Conservation (phyloP, 225 moss, liverwort and hornwort genomes). For the Straminergon stramineum region DNA sequence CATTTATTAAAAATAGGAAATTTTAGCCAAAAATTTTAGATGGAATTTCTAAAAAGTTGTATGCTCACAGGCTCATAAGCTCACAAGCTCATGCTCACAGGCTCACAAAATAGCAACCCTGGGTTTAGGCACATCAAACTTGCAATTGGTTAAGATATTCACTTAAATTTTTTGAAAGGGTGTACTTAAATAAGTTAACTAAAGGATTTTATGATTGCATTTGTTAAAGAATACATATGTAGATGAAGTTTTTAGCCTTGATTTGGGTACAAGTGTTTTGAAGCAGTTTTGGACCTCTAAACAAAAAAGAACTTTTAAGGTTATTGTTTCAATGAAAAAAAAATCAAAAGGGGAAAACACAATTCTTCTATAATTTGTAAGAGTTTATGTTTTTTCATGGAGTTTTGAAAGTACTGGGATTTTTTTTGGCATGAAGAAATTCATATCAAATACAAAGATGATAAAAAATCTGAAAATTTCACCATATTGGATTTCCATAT, state of each 20-base stretch:
- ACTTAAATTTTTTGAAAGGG: fast-evolving
- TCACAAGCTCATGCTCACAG: too few species aligned
- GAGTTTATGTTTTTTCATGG: not conserved
- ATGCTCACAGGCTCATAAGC: too few species aligned
- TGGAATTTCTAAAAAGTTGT: too few species aligned
- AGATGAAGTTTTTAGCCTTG: not conserved
- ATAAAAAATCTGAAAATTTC: not conserved
- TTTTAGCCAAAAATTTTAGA: too few species aligned
- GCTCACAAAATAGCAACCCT: too few species aligned
- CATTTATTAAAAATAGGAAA: too few species aligned
- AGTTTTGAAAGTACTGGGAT: not conserved
- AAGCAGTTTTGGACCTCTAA: fast-evolving
- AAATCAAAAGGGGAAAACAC: not conserved
- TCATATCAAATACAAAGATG: too few species aligned
- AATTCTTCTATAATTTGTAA: not conserved
- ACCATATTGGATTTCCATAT: not conserved
- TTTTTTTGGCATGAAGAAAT: not conserved
- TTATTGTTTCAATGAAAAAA: not conserved
- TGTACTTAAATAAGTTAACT: not conserved
- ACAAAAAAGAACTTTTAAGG: fast-evolving
- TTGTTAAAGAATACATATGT: not conserved
- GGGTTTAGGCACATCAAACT: too few species aligned
- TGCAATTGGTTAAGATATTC: too few species aligned
- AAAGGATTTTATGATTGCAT: not conserved
- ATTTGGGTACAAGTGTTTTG: fast-evolving